Base-by-base conservation (phyloP, 1,139 yeast genomes). In the Kodamaea arcana region DNA sequence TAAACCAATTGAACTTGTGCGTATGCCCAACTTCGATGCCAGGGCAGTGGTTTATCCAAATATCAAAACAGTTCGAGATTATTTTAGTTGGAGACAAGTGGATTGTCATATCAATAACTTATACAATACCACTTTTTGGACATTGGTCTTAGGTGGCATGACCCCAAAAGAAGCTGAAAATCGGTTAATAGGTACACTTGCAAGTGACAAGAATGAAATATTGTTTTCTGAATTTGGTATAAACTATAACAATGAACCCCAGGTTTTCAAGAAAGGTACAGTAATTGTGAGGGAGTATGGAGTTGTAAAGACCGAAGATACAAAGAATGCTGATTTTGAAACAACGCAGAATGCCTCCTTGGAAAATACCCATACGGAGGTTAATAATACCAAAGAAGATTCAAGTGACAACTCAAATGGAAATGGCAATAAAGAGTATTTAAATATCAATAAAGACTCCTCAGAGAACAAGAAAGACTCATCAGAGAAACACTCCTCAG, bases 21-120 rank as follows among this genome's bases (percentile, higher is more conserved):
- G 74, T 40, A 57, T 92, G 32, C 98, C 98, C 0, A 80, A 83
- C 24, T 92, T 92, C 58, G 99, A 92, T 59, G 88, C 94, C 0
- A 65, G 99, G 30, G 94, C 94, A 1, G 94, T 92, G 10, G 63
- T 79, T 2, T 92, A 92, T 49, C 99, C 99, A 0, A 76, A 73
- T 37, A 47, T 64, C 18, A 51, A 63, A 8, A 64, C 69, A 2
- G 69, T 90, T 2, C 67, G 85, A 35, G 97, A 92, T 55, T 94
- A 94, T 53, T 75, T 94, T 44, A 65, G 84, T 36, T 94, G 99
- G 99, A 70, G 99, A 47, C 97, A 87, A 54, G 98, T 83, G 1
- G 99, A 92, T 54, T 92, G 98, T 38, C 98, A 92, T 59, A 92
- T 92, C 37, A 92, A 92, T 55, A 92, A 92, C 54, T 62, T 94